phyloP scores from a whole-genome alignment of 495 filamentous ascomycete genomes.

The Aspergillus campestris region DNA sequence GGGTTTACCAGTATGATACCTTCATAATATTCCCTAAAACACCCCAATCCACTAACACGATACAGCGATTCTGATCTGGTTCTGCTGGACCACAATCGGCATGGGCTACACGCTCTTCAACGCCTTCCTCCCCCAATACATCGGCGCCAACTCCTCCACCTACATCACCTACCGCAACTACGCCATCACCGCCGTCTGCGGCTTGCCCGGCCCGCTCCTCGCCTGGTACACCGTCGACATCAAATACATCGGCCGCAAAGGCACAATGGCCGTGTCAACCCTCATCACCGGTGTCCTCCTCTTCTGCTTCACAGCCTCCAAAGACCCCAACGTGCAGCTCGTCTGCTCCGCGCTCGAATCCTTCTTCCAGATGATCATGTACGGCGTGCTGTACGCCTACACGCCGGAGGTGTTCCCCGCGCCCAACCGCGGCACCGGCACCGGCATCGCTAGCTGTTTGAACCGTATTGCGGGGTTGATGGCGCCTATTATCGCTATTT shows the following conservation, averaged over 20 bases:
- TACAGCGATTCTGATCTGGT: slow-evolving; percentile 31
- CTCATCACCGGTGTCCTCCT: slow-evolving; percentile 44
- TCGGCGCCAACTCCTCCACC: slow-evolving; percentile 23
- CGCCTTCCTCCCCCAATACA: slow-evolving; percentile 44
- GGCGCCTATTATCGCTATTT: slow-evolving; percentile 44
- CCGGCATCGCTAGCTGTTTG: slow-evolving; percentile 43
- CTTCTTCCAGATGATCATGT: slow-evolving; percentile 49
- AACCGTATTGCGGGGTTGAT: slow-evolving; percentile 43
- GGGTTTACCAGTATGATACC: slow-evolving; percentile 26
- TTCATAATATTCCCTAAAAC: background rate
- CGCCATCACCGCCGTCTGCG: slow-evolving; percentile 43
- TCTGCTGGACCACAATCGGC: slow-evolving; percentile 41
- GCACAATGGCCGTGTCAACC: slow-evolving; percentile 42
- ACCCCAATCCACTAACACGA: background rate
- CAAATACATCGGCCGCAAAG: slow-evolving; percentile 44
- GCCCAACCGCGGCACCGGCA: slow-evolving; percentile 45
- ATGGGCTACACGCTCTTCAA: slow-evolving; percentile 46
- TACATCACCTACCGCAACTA: slow-evolving; percentile 47
- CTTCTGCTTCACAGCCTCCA: slow-evolving; percentile 41
- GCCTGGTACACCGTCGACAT: slow-evolving; percentile 40
- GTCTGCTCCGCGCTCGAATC: slow-evolving; percentile 39
- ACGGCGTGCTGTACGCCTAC: slow-evolving; percentile 47
- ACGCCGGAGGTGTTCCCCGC: slow-evolving; percentile 51
- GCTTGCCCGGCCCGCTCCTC: slow-evolving; percentile 44
- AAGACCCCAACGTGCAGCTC: slow-evolving; percentile 34